Percentiles rank a stretch among this genome's conserved stretches.
phyloP scores from a whole-genome alignment of 495 filamentous ascomycete genomes.

The Platismatia glauca region DNA sequence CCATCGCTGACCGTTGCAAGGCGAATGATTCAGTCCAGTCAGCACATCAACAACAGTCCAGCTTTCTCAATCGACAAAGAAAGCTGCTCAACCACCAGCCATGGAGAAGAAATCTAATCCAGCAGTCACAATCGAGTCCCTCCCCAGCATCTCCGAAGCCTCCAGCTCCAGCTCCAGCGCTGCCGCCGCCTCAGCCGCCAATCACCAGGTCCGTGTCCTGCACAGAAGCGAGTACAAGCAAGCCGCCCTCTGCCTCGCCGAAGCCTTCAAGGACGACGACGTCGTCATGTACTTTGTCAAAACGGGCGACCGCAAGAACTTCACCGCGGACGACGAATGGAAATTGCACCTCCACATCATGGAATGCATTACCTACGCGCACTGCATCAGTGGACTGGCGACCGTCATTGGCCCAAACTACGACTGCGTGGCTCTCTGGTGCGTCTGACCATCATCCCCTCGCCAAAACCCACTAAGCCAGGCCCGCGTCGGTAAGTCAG shows the following conservation, averaged over 20 bases:
- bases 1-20: not conserved
- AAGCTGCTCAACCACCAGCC: not conserved
- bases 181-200: not conserved
- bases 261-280: constrained; percentile 68
- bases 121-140: constrained; percentile 28
- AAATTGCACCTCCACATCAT: constrained; percentile 64
- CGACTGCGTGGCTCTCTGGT: constrained; percentile 72
- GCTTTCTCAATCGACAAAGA: constrained; percentile 13
- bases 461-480: not conserved
- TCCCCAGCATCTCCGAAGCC: constrained; percentile 29
- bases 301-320: constrained; percentile 52
- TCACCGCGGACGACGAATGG: constrained; percentile 57
- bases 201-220: constrained; percentile 46
- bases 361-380: constrained; percentile 62
- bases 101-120: constrained; percentile 25
- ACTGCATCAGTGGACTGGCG: constrained; percentile 60
- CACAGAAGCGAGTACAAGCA: constrained; percentile 53
- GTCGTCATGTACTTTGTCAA: constrained; percentile 63
- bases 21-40: not conserved
- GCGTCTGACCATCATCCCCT: constrained; percentile 29
- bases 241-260: constrained; percentile 57
- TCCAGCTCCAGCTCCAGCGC: constrained; percentile 22
- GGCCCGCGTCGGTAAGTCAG: no score
- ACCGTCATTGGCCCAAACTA: constrained; percentile 64
- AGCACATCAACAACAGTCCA: not conserved